Evolutionary conservation across 768 basidiomycete genomes (phyloP).

Genomic region (Lactarius pseudohatsudake): DNA sequence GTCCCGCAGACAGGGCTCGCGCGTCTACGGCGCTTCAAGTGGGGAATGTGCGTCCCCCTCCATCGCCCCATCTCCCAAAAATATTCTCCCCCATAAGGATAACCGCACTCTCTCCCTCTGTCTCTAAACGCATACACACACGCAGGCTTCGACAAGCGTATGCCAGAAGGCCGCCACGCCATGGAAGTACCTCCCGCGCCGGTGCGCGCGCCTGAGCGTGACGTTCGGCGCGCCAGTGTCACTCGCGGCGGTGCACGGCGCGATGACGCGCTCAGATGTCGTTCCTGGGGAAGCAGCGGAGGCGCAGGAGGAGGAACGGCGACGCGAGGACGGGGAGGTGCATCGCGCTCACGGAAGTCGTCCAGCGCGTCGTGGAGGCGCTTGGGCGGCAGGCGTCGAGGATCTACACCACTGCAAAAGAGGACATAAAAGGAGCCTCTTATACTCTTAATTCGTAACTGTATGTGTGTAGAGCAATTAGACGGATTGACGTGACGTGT

Average conservation of each 20-base stretch:
- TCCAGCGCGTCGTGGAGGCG: constrained; percentile 35
- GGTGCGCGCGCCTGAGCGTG: constrained; percentile 62
- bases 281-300: background rate
- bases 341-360: constrained; percentile 33
- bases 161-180: constrained; percentile 81
- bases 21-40: constrained; percentile 79
- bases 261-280: background rate
- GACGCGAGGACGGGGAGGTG: constrained; percentile 20
- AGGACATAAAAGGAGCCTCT: background rate
- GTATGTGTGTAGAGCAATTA: background rate
- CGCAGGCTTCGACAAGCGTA: constrained; percentile 81
- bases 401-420: background rate
- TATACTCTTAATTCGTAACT: background rate
- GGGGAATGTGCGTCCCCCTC: constrained; percentile 68
- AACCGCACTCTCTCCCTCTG: background rate
- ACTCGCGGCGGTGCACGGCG: constrained; percentile 35
- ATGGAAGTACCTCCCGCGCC: constrained; percentile 65
- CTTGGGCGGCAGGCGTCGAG: constrained; percentile 32
- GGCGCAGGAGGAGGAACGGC: constrained; percentile 15
- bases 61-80: background rate
- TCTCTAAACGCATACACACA: background rate
- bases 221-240: constrained; percentile 79
- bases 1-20: constrained; percentile 39
- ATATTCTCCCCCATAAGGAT: too few species aligned
- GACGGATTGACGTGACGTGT: background rate